Percentiles rank a stretch among this genome's conserved stretches.
These are phyloP conservation scores for Aspergillus saccharolyticus DNA, from an alignment of 495 filamentous ascomycete genomes.

Conservation along the genomic window DNA sequence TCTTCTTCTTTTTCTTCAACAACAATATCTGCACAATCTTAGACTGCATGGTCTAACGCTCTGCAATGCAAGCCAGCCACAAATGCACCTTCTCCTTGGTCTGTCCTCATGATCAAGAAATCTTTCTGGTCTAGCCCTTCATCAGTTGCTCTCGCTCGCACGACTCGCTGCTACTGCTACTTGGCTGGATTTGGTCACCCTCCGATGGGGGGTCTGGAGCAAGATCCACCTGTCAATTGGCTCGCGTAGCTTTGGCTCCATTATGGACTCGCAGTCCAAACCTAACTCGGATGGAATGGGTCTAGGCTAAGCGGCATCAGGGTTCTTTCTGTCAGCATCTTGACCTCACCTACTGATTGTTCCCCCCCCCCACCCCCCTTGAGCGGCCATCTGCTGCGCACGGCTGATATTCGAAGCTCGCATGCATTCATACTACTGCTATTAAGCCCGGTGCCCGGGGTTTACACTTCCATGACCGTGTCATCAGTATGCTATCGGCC, in stretches of 20 bases:
- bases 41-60: background rate
- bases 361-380: background rate
- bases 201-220: background rate
- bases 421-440: background rate
- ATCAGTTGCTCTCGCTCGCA: background rate
- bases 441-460: background rate
- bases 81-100: background rate
- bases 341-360: background rate
- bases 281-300: background rate
- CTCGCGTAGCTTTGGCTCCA: slow-evolving; percentile 1
- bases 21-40: background rate
- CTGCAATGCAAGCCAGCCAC: background rate
- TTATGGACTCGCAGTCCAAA: background rate
- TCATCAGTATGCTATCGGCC: background rate
- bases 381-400: background rate
- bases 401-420: background rate
- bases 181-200: background rate
- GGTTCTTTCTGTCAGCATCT: background rate
- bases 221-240: slow-evolving; percentile 2
- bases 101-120: background rate
- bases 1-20: background rate
- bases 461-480: background rate
- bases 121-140: background rate
- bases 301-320: background rate
- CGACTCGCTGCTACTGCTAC: background rate